Evolutionary conservation across 208 protist species (phyloP).

Genomic region (Endotrypanum monterogeii): DNA sequence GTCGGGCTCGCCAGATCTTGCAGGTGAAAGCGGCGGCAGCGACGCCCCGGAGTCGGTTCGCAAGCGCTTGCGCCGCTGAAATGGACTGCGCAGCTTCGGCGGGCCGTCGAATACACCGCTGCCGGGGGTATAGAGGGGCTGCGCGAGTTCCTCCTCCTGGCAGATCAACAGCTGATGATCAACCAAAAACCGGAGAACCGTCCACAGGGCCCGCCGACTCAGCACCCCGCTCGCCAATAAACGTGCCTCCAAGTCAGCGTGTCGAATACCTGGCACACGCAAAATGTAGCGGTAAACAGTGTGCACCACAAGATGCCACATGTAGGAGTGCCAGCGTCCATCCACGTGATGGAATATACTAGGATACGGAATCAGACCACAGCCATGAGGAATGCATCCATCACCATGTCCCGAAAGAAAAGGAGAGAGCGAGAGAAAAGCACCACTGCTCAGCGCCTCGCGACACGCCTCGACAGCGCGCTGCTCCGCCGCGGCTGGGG

Average conservation of each 20-base stretch:
- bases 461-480: slow-evolving; percentile 26
- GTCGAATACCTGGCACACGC: slow-evolving; percentile 53
- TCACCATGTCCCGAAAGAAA: neutral
- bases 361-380: slow-evolving; percentile 45
- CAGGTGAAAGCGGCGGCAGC: neutral
- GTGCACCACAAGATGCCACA: slow-evolving; percentile 70
- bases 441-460: slow-evolving; percentile 2
- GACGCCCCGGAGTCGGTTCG: neutral
- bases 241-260: slow-evolving; percentile 40
- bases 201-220: slow-evolving; percentile 43
- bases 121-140: slow-evolving; percentile 1
- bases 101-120: slow-evolving; percentile 6
- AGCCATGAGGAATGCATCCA: neutral
- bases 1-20: neutral
- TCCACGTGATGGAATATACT: slow-evolving; percentile 89
- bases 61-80: slow-evolving; percentile 10
- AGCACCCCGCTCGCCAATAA: slow-evolving; percentile 53
- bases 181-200: slow-evolving; percentile 58
- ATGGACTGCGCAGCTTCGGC: slow-evolving; percentile 14
- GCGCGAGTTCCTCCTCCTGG: slow-evolving; percentile 17
- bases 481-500: slow-evolving; percentile 38
- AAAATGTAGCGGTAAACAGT: slow-evolving; percentile 60
- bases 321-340: slow-evolving; percentile 74
- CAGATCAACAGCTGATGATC: slow-evolving; percentile 22
- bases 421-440: slow-evolving; percentile 1